Evolutionary conservation across 2,329 filamentous ascomycete genomes (phyloP), one percentile per base, ranked within the genome.

Genomic region (Cadophora gregata): DNA sequence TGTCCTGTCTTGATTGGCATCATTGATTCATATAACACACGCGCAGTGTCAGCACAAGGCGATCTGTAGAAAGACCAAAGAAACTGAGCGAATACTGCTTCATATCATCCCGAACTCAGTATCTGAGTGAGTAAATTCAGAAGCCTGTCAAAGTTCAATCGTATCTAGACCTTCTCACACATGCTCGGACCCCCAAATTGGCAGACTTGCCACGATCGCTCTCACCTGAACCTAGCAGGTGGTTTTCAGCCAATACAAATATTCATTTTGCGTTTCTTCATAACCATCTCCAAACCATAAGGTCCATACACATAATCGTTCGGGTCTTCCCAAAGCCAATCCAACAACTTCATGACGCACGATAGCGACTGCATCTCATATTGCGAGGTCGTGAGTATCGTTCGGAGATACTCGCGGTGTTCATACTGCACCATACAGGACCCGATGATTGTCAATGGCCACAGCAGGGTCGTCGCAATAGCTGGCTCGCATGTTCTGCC

Each of bases 381-480:
- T 42, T 36, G 55, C 14, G 55, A 59, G 19, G n/a, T 36, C 19
- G n/a, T 25, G n/a, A 59, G 31, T 25, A 59, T 42, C 16, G n/a
- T 21, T 2, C 55, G 55, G 27, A 59, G 36, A 19, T 42, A 42
- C 16, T 47, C 2, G 19, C 42, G 42, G 21, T 47, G 42, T 1
- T 21, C 6, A 9, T 8, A n/a, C 10, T 47, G 5, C n/a, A 25
- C 42, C 33, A 42, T 59, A 27, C 55, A 59, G 7, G 55, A 59
- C 1, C 55, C 55, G 14, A 59, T 42, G 4, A 59, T 59, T 16
- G 42, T 42, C n/a, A 42, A 59, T 42, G 55, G 55, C 55, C 55
- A 59, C 9, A 59, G 55, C 31, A 59, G 9, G 14, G 55, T 59
- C 3, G 55, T 59, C 21, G 55, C 55, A 7, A 59, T 59, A 7